These are phyloP conservation scores for Neocallimastix lanati DNA, from an alignment of 192 early-diverging fungal genomes.

Conservation along the genomic window DNA sequence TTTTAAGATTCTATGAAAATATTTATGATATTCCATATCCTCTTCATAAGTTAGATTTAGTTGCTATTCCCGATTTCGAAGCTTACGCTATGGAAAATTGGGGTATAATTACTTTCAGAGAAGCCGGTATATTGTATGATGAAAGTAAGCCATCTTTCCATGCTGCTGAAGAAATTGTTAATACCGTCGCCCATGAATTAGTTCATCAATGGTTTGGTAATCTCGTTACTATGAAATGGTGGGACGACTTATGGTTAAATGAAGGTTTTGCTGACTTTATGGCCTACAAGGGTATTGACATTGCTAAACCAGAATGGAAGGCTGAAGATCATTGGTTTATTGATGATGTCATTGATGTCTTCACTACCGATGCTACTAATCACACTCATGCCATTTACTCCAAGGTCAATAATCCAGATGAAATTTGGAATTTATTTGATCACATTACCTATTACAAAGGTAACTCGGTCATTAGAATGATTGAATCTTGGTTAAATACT, in stretches of 20 bases:
- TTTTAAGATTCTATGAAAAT: conserved; percentile 69
- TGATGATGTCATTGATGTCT: neutral
- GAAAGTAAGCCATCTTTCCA: conserved; percentile 49
- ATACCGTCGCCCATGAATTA: conserved; percentile 78
- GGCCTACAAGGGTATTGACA: neutral
- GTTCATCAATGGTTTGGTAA: conserved; percentile 36
- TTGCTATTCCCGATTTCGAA: conserved; percentile 86
- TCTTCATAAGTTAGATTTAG: conserved; percentile 46
- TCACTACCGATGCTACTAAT: neutral
- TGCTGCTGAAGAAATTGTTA: conserved; percentile 67
- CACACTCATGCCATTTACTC: neutral
- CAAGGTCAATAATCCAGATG: neutral
- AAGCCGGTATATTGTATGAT: conserved; percentile 68
- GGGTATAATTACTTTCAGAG: conserved; percentile 86
- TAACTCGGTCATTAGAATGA: neutral
- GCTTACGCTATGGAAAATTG: conserved; percentile 59
- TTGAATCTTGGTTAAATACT: neutral
- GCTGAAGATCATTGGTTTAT: neutral
- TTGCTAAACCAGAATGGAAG: neutral
- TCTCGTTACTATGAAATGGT: conserved; percentile 93
- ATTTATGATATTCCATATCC: conserved; percentile 74
- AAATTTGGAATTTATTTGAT: neutral
- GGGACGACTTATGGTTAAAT: conserved; percentile 87
- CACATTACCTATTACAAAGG: neutral
- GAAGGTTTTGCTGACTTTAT: conserved; percentile 66